phyloP scores from a whole-genome alignment of 2,329 filamentous ascomycete species.

The Fusarium sp. region DNA sequence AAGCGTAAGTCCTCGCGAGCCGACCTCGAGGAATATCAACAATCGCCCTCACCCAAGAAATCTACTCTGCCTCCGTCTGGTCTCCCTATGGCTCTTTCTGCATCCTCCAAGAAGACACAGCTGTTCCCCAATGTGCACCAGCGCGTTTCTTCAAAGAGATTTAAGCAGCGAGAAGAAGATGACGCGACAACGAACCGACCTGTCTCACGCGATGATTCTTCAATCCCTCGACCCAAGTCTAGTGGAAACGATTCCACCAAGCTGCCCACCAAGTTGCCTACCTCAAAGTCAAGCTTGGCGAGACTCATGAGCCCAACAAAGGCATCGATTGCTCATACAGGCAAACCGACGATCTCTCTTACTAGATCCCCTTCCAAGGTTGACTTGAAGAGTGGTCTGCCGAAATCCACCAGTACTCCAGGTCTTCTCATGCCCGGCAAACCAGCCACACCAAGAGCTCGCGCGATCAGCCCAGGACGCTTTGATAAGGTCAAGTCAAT shows the following conservation, averaged over 20 bases:
- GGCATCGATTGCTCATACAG: slow-evolving; percentile 66
- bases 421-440: slow-evolving; percentile 53
- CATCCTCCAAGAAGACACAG: slow-evolving; percentile 28
- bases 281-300: slow-evolving; percentile 63
- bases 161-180: slow-evolving; percentile 75
- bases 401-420: slow-evolving; percentile 66
- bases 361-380: slow-evolving; percentile 62
- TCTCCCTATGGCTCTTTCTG: slow-evolving; percentile 37
- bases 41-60: slow-evolving; percentile 49
- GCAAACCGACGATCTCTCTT: slow-evolving; percentile 49
- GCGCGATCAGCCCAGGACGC: slow-evolving; percentile 62
- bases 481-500: slow-evolving; percentile 71
- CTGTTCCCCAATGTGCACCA: slow-evolving; percentile 42
- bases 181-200: slow-evolving; percentile 77
- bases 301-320: slow-evolving; percentile 83
- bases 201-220: slow-evolving; percentile 63
- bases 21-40: slow-evolving; percentile 51
- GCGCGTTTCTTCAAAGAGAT: slow-evolving; percentile 72
- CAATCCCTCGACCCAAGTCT: slow-evolving; percentile 62
- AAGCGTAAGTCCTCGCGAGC: slow-evolving; percentile 50
- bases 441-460: slow-evolving; percentile 52
- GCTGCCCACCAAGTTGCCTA: slow-evolving; percentile 54
- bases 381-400: slow-evolving; percentile 54
- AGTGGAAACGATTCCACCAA: slow-evolving; percentile 41
- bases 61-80: slow-evolving; percentile 41